Evolutionary conservation across 1,284 basidiomycete species (phyloP), one percentile per base, ranked within the genome.

Genomic region (Nidula niveotomentosa): DNA sequence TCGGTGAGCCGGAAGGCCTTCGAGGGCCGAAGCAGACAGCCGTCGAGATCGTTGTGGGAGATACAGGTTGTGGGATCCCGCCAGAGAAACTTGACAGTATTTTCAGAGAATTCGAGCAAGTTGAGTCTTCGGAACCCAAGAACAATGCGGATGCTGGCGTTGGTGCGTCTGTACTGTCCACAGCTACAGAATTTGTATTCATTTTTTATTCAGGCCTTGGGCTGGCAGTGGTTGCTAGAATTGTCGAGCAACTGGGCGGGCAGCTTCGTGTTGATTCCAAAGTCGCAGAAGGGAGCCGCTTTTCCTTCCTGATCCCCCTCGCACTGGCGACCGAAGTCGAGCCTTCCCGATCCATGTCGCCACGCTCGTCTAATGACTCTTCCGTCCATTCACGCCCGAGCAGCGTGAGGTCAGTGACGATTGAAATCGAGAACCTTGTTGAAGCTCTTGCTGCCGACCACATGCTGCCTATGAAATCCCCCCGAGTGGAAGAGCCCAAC

Each of bases 71-170:
- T 60, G 93, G 93, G 4, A 95, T 96, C 50, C 69, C 86, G 0
- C 74, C 77, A 6, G 79, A 80, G 43, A 90, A 90, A 69, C 78
- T 95, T 23, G 90, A 92, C 66, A 84, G 83, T 55, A 92, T 95
- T 57, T 95, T 95, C 73, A 77, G 92, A 51, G 90, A 93, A 57
- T 91, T 96, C 57, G 93, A 94, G 70, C 88, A 93, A 61, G 90
- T 93, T 2, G 91, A 92, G 59, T 83, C 83, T 4, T 69, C 70
- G 9, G 74, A 76, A 44, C 63, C 77, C 6, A 73, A 69, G 53
- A 62, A 67, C 12, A 66, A 66, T 41, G 61, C 64, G 2, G 63
- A 69, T 18, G 70, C 76, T 43, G 85, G 85, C n/a, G 73, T 88
- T 33, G 85, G 84, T 81, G 56, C 57, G 77, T 61, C 30, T 8